Percentiles rank a stretch among this genome's conserved stretches.
Conservation (phyloP, 2,329 filamentous ascomycete species). For the Aureobasidium sp. region DNA sequence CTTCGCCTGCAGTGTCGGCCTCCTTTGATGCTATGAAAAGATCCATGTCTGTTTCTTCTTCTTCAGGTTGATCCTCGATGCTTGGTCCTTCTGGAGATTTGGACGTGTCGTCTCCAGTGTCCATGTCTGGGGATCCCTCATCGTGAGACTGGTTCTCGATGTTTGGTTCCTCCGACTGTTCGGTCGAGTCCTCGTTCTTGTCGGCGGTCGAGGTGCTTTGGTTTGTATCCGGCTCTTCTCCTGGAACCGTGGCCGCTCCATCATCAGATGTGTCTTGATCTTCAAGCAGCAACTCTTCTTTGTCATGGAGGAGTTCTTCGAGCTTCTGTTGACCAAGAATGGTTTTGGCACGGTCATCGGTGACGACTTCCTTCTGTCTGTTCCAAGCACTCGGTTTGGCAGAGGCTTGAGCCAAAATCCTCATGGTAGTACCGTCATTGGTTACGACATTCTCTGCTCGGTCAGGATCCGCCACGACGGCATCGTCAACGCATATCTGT, state of each 20-base stretch:
- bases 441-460: background rate
- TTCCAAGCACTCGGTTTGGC: background rate
- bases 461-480: background rate
- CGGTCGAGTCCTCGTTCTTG: background rate
- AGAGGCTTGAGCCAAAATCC: background rate
- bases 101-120: background rate
- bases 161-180: background rate
- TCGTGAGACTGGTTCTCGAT: background rate
- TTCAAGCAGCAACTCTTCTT: background rate
- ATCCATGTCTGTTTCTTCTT: background rate
- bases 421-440: background rate
- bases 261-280: background rate
- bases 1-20: background rate
- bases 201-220: background rate
- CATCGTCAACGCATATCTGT: background rate
- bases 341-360: background rate
- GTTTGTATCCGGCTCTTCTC: background rate
- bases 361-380: background rate
- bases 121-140: background rate
- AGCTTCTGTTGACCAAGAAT: background rate
- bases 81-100: background rate
- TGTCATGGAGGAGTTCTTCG: background rate
- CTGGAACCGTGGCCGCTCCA: background rate
- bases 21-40: background rate
- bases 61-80: background rate